These are phyloP conservation scores for Skeletonema tropicum DNA, from an alignment of 108 stramenopile species.

Conservation along the genomic window DNA sequence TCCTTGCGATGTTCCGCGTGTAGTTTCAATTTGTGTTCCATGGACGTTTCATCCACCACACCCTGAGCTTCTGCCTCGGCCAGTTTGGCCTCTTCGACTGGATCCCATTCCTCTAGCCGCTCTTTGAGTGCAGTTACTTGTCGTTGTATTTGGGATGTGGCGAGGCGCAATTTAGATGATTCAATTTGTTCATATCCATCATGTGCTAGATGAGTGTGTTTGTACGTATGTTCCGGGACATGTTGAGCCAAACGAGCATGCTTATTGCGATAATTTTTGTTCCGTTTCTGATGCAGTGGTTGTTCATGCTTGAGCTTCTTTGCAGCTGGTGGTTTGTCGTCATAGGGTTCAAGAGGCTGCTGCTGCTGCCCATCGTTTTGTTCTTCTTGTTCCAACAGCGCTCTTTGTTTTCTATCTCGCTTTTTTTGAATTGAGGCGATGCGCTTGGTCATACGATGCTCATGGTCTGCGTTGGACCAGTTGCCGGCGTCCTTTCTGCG, in stretches of 20 bases:
- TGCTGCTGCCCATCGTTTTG: neutral
- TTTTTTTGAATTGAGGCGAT: constrained; percentile 27
- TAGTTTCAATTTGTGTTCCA: constrained; percentile 35
- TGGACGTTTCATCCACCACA: constrained; percentile 30
- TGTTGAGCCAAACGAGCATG: constrained; percentile 18
- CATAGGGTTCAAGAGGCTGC: neutral
- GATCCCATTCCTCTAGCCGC: constrained; percentile 79
- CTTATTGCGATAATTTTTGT: constrained; percentile 4
- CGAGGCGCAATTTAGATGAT: constrained; percentile 59
- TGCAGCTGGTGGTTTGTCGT: neutral
- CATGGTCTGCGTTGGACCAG: constrained; percentile 46
- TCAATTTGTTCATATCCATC: constrained; percentile 39
- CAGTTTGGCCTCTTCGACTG: constrained; percentile 51
- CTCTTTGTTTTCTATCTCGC: constrained; percentile 6
- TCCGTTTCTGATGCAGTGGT: constrained; percentile 15
- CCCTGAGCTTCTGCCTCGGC: constrained; percentile 7
- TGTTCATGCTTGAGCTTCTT: constrained; percentile 6
- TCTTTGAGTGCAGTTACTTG: constrained; percentile 50
- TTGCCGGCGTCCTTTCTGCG: constrained; percentile 8
- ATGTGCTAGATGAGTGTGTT: constrained; percentile 49
- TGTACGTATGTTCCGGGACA: constrained; percentile 35
- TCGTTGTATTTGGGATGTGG: constrained; percentile 71
- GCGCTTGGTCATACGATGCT: constrained; percentile 35
- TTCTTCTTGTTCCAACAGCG: constrained; percentile 1
- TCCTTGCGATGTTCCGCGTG: constrained; percentile 16